These are phyloP conservation scores for Arthrocladium fulminans DNA, from an alignment of 2,329 filamentous ascomycete genomes.

Conservation along the genomic window DNA sequence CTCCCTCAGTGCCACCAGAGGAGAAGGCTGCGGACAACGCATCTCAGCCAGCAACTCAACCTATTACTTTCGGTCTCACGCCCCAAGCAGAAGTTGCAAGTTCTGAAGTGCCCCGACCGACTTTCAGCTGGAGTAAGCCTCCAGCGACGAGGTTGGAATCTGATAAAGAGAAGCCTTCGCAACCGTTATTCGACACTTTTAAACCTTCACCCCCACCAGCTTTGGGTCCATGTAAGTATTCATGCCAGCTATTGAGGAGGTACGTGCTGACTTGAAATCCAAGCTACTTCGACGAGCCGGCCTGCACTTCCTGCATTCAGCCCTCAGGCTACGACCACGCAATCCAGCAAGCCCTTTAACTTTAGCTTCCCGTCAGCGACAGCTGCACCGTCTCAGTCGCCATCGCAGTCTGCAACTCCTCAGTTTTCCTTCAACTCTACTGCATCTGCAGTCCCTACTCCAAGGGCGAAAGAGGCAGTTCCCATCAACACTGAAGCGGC, in stretches of 20 bases:
- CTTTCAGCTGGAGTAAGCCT: neutral
- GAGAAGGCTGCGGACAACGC: neutral
- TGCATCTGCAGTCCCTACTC: neutral
- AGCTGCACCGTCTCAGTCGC: neutral
- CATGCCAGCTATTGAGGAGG: neutral
- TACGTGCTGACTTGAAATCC: neutral
- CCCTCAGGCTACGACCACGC: constrained; percentile 6
- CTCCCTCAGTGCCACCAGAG: neutral
- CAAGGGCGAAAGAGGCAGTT: neutral
- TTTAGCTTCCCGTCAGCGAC: constrained; percentile 1
- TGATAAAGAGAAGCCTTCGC: neutral
- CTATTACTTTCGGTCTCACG: neutral
- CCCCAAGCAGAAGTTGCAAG: neutral
- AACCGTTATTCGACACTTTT: neutral
- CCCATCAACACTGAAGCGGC: neutral
- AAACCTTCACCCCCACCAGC: neutral
- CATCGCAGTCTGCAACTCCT: neutral
- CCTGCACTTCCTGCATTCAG: neutral
- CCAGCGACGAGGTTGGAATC: neutral
- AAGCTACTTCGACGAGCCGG: neutral
- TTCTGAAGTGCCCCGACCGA: neutral
- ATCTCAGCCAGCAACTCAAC: neutral
- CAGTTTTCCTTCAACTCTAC: constrained; percentile 3
- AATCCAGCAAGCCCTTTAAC: constrained; percentile 4
- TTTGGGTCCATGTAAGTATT: neutral